Evolutionary conservation across 768 basidiomycete species (phyloP), one percentile per base, ranked within the genome.

Genomic region (Peribolospora baueri): DNA sequence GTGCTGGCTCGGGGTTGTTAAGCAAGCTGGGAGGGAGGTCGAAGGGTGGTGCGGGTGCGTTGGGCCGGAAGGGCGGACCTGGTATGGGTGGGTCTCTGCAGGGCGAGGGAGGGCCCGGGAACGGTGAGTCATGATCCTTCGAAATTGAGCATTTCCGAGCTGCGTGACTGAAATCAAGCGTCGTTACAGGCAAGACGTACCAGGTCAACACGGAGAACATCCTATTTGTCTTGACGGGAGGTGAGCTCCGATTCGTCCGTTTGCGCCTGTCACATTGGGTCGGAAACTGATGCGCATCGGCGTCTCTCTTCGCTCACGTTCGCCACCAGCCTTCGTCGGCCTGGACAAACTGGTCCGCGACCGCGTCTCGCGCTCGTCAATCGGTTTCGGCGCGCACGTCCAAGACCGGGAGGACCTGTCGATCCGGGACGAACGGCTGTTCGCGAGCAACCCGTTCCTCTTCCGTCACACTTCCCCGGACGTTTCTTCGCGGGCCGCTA

Each of bases 181-280:
- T 25, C 25, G 25, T 25, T 25, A 1, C 25, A 25, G 25, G 25
- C 25, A 25, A 25, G 75, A 50, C 70, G 72, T 40, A 72, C 61
- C 76, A 78, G 53, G 79, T 88, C 43, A 82, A 88, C 66, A 91
- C 87, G 0, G 77, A 81, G 6, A 88, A 95, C 61, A 77, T 95
- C 37, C 70, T 97, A n/a, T 97, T 97, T 68, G 82, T 97, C 57
- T 66, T 91, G 8, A 88, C 86, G 51, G 91, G 91, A 2, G 91
- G 91, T 0, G 59, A 59, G 49, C 47, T 13, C n/a, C 14, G 1
- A 2, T 42, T 0, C 7, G 50, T 11, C 8, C 37, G 7, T 14
- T 8, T 2, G 13, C 50, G 50, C 13, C 25, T 25, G 25, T 25
- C 25, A 25, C 25, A 25, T 25, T 25, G 25, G 25, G 25, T 25